Evolutionary conservation across 306 rosid species (phyloP).

Genomic region (Arachis stenosperma): DNA sequence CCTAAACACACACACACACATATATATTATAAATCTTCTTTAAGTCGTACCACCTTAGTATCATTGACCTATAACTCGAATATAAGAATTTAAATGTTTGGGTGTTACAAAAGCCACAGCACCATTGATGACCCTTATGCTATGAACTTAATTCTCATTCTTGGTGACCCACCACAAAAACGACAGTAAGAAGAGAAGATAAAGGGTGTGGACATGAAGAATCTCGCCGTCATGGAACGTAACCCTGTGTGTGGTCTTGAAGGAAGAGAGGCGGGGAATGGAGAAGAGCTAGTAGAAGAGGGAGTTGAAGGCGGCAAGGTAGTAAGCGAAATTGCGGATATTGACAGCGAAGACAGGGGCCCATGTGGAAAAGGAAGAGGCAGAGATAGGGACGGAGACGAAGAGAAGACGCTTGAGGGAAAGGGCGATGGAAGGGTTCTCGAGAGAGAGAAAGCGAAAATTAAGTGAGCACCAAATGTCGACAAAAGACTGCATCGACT

Average conservation of each 20-base stretch:
- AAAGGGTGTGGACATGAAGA: conserved; percentile 70
- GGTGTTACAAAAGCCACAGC: conserved; percentile 55
- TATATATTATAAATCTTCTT: too few species aligned
- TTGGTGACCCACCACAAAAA: conserved; percentile 88
- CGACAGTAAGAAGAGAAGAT: conserved; percentile 68
- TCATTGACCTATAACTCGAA: too few species aligned
- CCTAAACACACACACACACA: too few species aligned
- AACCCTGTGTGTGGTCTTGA: conserved; percentile 62
- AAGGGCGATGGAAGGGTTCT: conserved; percentile 78
- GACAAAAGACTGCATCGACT: background rate
- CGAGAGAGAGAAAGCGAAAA: conserved; percentile 79
- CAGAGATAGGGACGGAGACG: conserved; percentile 69
- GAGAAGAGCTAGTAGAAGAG: conserved; percentile 83
- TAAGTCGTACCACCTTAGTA: too few species aligned
- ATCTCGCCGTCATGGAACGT: conserved; percentile 80
- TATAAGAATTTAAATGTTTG: too few species aligned
- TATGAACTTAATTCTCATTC: conserved; percentile 59
- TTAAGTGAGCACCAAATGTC: conserved; percentile 90
- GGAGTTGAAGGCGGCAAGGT: conserved; percentile 68
- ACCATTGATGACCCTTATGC: conserved; percentile 77
- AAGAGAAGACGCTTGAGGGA: conserved; percentile 89
- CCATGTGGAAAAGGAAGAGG: conserved; percentile 80
- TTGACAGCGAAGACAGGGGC: conserved; percentile 80
- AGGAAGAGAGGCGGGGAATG: conserved; percentile 73
- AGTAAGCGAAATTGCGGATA: conserved; percentile 70